Percentiles rank a stretch among this genome's conserved stretches.
These are phyloP conservation scores for Wickerhamiella parazyma DNA, from an alignment of 805 yeast species.

Conservation along the genomic window DNA sequence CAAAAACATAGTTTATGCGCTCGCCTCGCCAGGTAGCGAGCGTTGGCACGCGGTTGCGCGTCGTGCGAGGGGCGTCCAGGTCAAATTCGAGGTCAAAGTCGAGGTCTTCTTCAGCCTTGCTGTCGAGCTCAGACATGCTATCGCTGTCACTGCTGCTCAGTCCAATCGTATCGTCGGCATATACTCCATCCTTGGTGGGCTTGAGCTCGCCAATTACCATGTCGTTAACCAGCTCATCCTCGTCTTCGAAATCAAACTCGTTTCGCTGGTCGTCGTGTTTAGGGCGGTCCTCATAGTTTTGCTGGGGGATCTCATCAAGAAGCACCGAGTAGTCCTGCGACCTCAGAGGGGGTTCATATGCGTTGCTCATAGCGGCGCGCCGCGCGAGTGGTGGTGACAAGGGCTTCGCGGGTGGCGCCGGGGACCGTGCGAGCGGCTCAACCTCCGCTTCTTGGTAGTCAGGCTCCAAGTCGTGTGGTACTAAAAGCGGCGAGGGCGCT, in stretches of 20 bases:
- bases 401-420: too few relatives aligned
- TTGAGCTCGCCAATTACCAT: slow-evolving; percentile 13
- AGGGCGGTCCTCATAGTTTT: neutral
- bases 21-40: slow-evolving; percentile 17
- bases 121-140: neutral
- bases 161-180: too few relatives aligned
- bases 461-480: too few relatives aligned
- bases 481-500: too few relatives aligned
- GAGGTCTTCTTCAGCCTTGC: too few relatives aligned
- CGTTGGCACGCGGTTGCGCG: slow-evolving; percentile 15
- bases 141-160: slow-evolving; percentile 8
- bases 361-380: too few relatives aligned
- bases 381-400: too few relatives aligned
- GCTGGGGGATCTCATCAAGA: neutral
- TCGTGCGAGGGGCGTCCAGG: slow-evolving; percentile 2
- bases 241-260: slow-evolving; percentile 14
- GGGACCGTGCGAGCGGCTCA: too few relatives aligned
- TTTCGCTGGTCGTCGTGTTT: neutral
- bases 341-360: neutral
- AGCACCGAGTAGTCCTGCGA: neutral
- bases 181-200: neutral
- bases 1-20: slow-evolving; percentile 13
- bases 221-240: slow-evolving; percentile 15
- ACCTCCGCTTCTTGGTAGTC: too few relatives aligned
- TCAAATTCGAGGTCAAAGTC: slow-evolving; percentile 8